phyloP scores from a whole-genome alignment of 805 yeast species.

The Danielozyma ontarioensis region DNA sequence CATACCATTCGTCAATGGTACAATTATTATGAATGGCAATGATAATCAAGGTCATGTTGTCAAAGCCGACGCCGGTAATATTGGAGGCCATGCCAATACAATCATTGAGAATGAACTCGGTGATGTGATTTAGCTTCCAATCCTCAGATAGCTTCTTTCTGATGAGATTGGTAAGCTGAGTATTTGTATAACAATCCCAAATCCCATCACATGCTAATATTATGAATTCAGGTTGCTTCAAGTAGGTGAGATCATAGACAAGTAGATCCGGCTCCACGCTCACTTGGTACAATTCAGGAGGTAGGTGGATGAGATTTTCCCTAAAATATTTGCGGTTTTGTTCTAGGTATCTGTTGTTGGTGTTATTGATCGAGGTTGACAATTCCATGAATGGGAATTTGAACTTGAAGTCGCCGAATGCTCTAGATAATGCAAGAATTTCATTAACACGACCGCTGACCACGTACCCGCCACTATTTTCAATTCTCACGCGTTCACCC shows the following conservation, averaged over 20 bases:
- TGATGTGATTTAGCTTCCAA: conserved; percentile 52
- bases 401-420: conserved; percentile 41
- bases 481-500: conserved; percentile 41
- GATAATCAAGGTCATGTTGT: conserved; percentile 74
- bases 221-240: conserved; percentile 26
- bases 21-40: conserved; percentile 52
- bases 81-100: conserved; percentile 69
- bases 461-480: conserved; percentile 35
- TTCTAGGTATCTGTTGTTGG: conserved; percentile 27
- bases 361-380: conserved; percentile 10
- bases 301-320: conserved; percentile 27
- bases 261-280: conserved; percentile 40
- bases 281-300: conserved; percentile 41
- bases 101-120: conserved; percentile 56
- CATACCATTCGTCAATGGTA: conserved; percentile 54
- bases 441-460: conserved; percentile 37
- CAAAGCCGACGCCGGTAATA: conserved; percentile 75
- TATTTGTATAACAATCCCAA: conserved; percentile 50
- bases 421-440: conserved; percentile 38
- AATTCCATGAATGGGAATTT: conserved; percentile 31
- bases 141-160: conserved; percentile 56
- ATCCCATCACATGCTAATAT: conserved; percentile 43
- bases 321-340: conserved; percentile 7
- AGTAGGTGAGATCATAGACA: conserved; percentile 25
- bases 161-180: conserved; percentile 47